Percentiles rank a stretch among this genome's conserved stretches.
phyloP scores from a whole-genome alignment of 257 asterid species.

The Primulina tabacum region DNA sequence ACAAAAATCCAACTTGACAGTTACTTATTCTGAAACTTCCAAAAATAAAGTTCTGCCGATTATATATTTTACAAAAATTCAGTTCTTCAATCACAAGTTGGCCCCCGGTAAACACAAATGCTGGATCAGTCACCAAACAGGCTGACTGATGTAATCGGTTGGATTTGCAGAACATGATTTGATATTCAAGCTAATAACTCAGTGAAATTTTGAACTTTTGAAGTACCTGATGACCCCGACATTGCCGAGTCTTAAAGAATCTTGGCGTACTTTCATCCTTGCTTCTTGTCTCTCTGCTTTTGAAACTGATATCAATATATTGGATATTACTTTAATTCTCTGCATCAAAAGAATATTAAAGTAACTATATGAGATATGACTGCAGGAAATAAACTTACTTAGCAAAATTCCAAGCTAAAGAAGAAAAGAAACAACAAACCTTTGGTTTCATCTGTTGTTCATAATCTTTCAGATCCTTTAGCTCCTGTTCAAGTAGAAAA shows the following conservation, averaged over 20 bases:
- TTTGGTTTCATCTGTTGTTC: conserved; percentile 89
- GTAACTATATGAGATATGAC: conserved; percentile 20
- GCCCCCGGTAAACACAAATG: no score
- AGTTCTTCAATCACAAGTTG: no score
- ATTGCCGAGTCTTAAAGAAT: conserved; percentile 91
- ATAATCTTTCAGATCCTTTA: conserved; percentile 70
- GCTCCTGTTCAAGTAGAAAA: conserved; percentile 58
- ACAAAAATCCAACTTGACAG: no score
- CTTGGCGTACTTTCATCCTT: conserved; percentile 90
- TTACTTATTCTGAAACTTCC: no score
- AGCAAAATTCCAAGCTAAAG: conserved; percentile 5
- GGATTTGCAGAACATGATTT: no score
- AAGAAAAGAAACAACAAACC: conserved; percentile 39
- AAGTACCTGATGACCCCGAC: conserved; percentile 87
- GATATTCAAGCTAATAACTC: no score
- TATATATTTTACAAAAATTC: no score
- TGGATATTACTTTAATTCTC: conserved; percentile 83
- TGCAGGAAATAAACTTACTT: neutral
- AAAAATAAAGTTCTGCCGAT: no score
- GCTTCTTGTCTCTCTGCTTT: conserved; percentile 99
- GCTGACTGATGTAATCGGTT: no score
- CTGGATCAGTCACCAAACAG: no score
- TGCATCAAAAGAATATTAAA: conserved; percentile 40
- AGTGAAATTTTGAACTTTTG: neutral
- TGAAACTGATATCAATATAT: conserved; percentile 83